Percentiles rank a stretch among this genome's conserved stretches.
These are phyloP conservation scores for Pelargonium myrrhifolium DNA, from an alignment of 441 rosid genomes.

Conservation along the genomic window DNA sequence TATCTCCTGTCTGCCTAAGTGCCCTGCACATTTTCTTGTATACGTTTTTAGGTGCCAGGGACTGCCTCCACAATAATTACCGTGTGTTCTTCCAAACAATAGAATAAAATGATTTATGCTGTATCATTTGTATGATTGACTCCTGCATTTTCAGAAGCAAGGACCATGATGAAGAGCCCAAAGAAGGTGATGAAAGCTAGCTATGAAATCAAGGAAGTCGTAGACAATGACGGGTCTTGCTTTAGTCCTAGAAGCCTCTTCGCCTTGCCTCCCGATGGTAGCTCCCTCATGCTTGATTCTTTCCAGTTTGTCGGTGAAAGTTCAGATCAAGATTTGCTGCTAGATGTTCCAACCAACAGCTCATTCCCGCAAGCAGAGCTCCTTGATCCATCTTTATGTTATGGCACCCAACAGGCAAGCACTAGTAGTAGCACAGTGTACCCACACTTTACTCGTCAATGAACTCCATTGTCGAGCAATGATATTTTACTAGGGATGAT, in stretches of 20 bases:
- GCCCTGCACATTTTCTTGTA: too few relatives aligned
- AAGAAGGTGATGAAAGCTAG: conserved; percentile 50
- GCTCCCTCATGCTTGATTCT: conserved; percentile 53
- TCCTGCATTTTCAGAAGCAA: conserved; percentile 39
- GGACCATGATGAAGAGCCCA: conserved; percentile 53
- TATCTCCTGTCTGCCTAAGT: too few relatives aligned
- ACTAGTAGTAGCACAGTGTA: conserved; percentile 45
- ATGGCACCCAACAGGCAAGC: conserved; percentile 45
- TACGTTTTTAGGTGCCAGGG: too few relatives aligned
- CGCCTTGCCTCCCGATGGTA: conserved; percentile 59
- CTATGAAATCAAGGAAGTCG: conserved; percentile 47
- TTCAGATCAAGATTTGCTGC: conserved; percentile 70
- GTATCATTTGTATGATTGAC: too few relatives aligned
- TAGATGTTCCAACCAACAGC: conserved; percentile 73
- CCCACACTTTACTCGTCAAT: conserved; percentile 33
- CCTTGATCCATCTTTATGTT: conserved; percentile 44
- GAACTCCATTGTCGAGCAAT: conserved; percentile 19
- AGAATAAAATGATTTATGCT: too few relatives aligned
- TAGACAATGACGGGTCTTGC: conserved; percentile 58
- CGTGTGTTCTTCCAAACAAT: too few relatives aligned
- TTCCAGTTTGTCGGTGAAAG: conserved; percentile 46
- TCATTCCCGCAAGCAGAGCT: conserved; percentile 93
- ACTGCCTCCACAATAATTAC: too few relatives aligned
- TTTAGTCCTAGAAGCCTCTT: conserved; percentile 74
- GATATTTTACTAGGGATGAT: conserved; percentile 25